Evolutionary conservation across 345 rosid species (phyloP).

Genomic region (Salix udensis): DNA sequence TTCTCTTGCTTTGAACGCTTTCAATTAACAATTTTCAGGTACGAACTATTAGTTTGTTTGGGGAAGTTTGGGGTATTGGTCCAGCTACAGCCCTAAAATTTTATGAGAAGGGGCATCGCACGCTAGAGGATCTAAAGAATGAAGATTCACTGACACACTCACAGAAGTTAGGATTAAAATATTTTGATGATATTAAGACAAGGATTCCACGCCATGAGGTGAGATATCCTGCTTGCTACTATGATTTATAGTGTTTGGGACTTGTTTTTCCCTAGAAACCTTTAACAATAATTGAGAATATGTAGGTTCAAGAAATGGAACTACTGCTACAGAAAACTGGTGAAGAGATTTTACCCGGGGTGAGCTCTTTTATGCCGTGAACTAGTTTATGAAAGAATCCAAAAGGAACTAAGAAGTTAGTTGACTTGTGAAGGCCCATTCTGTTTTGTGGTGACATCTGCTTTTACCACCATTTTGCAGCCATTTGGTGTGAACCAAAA

Average conservation of each 20-base stretch:
- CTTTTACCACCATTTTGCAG: too few relatives aligned
- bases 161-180: constrained; percentile 84
- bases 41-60: constrained; percentile 70
- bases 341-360: constrained; percentile 74
- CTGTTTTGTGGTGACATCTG: too few relatives aligned
- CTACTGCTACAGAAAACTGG: constrained; percentile 64
- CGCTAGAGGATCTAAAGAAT: constrained; percentile 68
- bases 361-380: constrained; percentile 29
- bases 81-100: constrained; percentile 89
- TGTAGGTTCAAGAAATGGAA: constrained; percentile 83
- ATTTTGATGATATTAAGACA: constrained; percentile 76
- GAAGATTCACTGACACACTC: constrained; percentile 75
- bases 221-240: constrained; percentile 17
- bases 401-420: not conserved
- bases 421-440: not conserved
- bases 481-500: too few relatives aligned
- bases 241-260: constrained; percentile 6
- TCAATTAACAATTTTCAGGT: constrained; percentile 45
- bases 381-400: not conserved
- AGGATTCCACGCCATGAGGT: constrained; percentile 94
- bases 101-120: constrained; percentile 83
- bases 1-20: not conserved
- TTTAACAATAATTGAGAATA: constrained; percentile 12
- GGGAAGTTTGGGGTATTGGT: constrained; percentile 98
- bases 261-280: not conserved